Conservation (phyloP, 2,329 filamentous ascomycete genomes). For the Apiospora aurea region DNA sequence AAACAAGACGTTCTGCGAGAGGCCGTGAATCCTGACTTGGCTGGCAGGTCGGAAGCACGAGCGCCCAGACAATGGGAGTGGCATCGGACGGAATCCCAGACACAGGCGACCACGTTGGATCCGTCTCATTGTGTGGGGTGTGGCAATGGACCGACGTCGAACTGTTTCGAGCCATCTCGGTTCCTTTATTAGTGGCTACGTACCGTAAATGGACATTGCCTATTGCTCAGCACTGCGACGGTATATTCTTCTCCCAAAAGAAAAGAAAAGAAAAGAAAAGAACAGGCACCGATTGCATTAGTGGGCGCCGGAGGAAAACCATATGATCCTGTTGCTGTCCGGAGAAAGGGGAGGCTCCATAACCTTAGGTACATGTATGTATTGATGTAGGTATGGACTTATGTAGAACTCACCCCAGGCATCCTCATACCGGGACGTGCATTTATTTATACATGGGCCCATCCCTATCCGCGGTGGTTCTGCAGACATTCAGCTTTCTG, state of each 20-base stretch:
- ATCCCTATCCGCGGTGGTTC: too few relatives aligned
- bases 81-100: neutral
- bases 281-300: neutral
- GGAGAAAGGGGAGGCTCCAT: neutral
- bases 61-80: neutral
- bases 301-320: neutral
- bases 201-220: neutral
- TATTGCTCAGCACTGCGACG: neutral
- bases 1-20: neutral
- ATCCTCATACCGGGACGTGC: too few relatives aligned
- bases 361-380: neutral
- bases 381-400: neutral
- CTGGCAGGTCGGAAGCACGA: slow-evolving; percentile 7
- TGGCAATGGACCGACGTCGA: neutral
- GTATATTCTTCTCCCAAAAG: neutral
- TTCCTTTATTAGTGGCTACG: neutral
- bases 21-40: neutral
- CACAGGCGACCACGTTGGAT: neutral
- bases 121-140: slow-evolving; percentile 2
- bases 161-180: neutral
- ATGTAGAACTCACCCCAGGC: neutral
- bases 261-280: neutral
- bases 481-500: too few relatives aligned
- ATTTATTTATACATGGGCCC: too few relatives aligned
- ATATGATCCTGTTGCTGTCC: neutral